Conservation (phyloP, 2,329 filamentous ascomycete genomes). For the Apiospora saccharicola region DNA sequence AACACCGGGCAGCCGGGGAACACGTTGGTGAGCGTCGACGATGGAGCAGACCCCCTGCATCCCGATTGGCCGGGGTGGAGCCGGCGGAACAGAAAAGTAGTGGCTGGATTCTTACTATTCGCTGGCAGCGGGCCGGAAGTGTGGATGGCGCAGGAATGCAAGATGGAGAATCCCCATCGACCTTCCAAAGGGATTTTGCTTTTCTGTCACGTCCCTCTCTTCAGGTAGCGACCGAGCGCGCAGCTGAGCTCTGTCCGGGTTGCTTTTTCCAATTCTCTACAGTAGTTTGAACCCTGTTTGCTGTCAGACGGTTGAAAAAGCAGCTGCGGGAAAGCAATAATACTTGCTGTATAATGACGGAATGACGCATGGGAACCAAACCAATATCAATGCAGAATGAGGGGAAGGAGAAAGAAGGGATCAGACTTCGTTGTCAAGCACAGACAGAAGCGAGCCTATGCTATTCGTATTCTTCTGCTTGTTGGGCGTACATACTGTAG, state of each 20-base stretch:
- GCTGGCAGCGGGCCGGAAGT: slow-evolving; percentile 2
- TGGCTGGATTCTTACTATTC: slow-evolving; percentile 7
- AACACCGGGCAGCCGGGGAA: slow-evolving; percentile 11
- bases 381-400: not conserved
- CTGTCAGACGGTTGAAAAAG: slow-evolving; percentile 21
- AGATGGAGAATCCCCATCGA: not conserved
- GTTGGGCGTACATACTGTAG: not conserved
- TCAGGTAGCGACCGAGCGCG: not conserved
- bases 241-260: not conserved
- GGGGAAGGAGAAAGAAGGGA: not conserved
- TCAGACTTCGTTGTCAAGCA: not conserved
- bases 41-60: not conserved
- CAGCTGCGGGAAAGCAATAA: not conserved
- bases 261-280: not conserved
- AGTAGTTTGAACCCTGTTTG: slow-evolving; percentile 8
- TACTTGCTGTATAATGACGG: not conserved
- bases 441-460: not conserved
- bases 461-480: not conserved
- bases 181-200: not conserved
- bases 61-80: slow-evolving; percentile 11
- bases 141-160: not conserved
- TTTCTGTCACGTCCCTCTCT: not conserved
- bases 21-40: not conserved
- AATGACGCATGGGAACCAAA: not conserved
- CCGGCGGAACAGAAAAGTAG: not conserved